phyloP scores from a whole-genome alignment of 352 stramenopile species.

The Phytophthora pistaciae region DNA sequence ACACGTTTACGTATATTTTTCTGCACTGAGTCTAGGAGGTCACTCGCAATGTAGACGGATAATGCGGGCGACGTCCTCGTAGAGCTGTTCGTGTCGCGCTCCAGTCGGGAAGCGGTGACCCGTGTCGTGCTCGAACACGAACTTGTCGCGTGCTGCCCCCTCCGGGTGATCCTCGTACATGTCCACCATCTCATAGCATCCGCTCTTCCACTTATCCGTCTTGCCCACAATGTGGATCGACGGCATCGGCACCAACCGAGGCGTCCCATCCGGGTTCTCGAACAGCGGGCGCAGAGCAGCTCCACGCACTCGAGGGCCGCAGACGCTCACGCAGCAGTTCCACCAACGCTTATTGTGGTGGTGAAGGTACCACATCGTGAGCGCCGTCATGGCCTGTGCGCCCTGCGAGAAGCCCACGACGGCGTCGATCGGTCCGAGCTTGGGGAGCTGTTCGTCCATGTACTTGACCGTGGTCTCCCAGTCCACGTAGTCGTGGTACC shows the following conservation, averaged over 20 bases:
- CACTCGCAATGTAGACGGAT: conserved; percentile 38
- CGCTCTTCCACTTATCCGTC: conserved; percentile 54
- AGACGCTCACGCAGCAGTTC: conserved; percentile 62
- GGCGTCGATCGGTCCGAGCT: conserved; percentile 66
- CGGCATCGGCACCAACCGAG: conserved; percentile 51
- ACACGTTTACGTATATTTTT: background rate
- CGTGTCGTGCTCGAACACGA: conserved; percentile 55
- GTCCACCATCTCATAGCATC: conserved; percentile 47
- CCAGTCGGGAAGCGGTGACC: conserved; percentile 50
- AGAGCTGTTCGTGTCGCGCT: conserved; percentile 41
- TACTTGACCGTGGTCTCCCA: conserved; percentile 55
- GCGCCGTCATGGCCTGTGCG: conserved; percentile 50
- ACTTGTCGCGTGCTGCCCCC: conserved; percentile 30
- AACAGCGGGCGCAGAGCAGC: conserved; percentile 44
- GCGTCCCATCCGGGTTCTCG: conserved; percentile 40
- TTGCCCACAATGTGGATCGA: conserved; percentile 77
- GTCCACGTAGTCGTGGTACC: conserved; percentile 57
- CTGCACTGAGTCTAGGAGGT: background rate
- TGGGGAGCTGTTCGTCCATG: conserved; percentile 52
- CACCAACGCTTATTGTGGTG: conserved; percentile 45
- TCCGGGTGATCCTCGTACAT: conserved; percentile 47
- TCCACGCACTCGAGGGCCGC: conserved; percentile 38
- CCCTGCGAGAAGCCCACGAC: conserved; percentile 79
- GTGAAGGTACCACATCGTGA: conserved; percentile 57
- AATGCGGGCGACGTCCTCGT: conserved; percentile 37